Base-by-base conservation (phyloP, 768 basidiomycete species). In the Mycena pura region DNA sequence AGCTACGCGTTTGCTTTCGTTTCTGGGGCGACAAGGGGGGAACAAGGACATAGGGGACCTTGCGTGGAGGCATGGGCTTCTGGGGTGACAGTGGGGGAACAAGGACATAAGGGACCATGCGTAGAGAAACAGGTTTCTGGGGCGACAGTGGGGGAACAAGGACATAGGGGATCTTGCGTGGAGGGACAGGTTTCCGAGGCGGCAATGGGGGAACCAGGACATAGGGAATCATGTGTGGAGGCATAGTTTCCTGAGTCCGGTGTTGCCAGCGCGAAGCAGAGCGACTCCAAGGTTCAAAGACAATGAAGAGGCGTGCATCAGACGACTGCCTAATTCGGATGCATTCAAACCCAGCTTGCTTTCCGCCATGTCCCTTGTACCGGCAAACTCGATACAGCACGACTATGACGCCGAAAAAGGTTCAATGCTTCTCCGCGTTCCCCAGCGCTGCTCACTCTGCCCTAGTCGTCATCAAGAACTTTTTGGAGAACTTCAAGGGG, bases 371-470 rank as follows among this genome's bases (percentile, higher is more conserved):
- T 85, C 91, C 54, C 78, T 91, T 38, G 41, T 41, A n/a, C 83
- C 86, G 27, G 82, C 85, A 64, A 83, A 82, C 69, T n/a, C n/a
- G n/a, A 80, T 89, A 65, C 71, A 81, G 54, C 78, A 92, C 70
- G 80, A 84, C 65, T 95, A 94, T 70, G 84, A 84, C 22, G 82
- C 81, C 3, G 93, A 95, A 69, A 86, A 90, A 77, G 86, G 93
- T 88, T 5, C 9, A 6, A 15, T 13, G 6, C 14, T 21, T 2
- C 29, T 40, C 4, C 34, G 21, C 19, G 22, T 34, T 24, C 27
- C 25, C 28, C 25, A 15, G 3, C 19, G 64, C 14, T 59, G 66
- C 28, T 70, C 28, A 13, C 24, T 11, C 49, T 21, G 29, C 38
- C 29, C 3, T 69, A 95, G 92, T 84, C 14, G 84, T 80, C 75